Evolutionary conservation across 148 eudicot species (phyloP).

Genomic region (Rhododendron vialii): DNA sequence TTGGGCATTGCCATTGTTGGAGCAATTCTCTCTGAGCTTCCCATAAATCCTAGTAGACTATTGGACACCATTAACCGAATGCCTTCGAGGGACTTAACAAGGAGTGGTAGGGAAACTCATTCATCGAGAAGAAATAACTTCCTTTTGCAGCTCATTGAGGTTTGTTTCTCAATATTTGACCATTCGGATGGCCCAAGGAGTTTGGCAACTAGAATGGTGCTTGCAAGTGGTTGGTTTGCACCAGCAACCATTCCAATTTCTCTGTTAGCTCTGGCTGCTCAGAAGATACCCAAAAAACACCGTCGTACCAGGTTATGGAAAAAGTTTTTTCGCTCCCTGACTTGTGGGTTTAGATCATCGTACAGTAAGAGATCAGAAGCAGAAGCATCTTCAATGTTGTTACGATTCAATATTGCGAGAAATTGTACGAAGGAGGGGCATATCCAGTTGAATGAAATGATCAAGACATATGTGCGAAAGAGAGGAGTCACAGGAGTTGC

Average conservation of each 20-base stretch:
- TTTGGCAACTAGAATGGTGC: slow-evolving; percentile 88
- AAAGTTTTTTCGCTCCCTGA: slow-evolving; percentile 47
- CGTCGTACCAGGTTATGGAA: slow-evolving; percentile 54
- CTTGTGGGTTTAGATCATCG: slow-evolving; percentile 65
- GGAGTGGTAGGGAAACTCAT: slow-evolving; percentile 60
- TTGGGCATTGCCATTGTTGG: slow-evolving; percentile 84
- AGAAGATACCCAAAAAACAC: slow-evolving; percentile 71
- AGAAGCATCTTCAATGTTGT: slow-evolving; percentile 72
- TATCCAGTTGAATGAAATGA: slow-evolving; percentile 59
- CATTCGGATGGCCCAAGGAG: slow-evolving; percentile 91
- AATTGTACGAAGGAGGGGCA: slow-evolving; percentile 60
- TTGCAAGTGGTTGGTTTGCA: slow-evolving; percentile 93
- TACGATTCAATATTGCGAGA: slow-evolving; percentile 83
- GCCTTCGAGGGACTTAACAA: slow-evolving; percentile 62
- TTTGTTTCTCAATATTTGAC: slow-evolving; percentile 94
- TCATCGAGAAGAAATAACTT: slow-evolving; percentile 58
- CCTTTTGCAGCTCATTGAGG: slow-evolving; percentile 87
- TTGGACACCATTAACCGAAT: slow-evolving; percentile 84
- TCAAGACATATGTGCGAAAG: slow-evolving; percentile 71
- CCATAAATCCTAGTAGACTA: slow-evolving; percentile 87
- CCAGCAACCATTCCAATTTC: slow-evolving; percentile 71
- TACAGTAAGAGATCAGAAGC: slow-evolving; percentile 67
- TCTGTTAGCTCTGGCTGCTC: slow-evolving; percentile 71
- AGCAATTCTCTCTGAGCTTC: slow-evolving; percentile 87
- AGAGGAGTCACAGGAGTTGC: slow-evolving; percentile 67